A percentile compares a stretch with the other conserved stretches of the same genome.
These are phyloP conservation scores for Amphicarpaea edgeworthii DNA, from an alignment of 306 rosid species.

Conservation along the genomic window DNA sequence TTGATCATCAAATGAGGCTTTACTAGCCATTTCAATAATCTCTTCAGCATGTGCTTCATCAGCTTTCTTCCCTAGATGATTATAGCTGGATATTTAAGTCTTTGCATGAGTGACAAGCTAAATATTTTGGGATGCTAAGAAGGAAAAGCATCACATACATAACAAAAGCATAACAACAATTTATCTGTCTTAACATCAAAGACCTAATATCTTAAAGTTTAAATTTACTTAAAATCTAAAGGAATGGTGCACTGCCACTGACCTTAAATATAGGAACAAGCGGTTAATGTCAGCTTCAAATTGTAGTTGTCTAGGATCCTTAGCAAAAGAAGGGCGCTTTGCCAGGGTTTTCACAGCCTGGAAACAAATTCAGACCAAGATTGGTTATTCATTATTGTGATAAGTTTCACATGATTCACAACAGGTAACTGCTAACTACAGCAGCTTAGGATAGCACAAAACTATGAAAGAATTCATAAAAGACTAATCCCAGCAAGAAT, in stretches of 20 bases:
- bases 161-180: conserved; percentile 11
- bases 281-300: conserved; percentile 87
- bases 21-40: conserved; percentile 77
- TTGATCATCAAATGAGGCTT: conserved; percentile 76
- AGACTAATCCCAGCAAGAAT: background rate
- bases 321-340: conserved; percentile 63
- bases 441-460: conserved; percentile 18
- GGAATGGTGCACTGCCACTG: background rate
- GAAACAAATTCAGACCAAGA: conserved; percentile 35
- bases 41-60: conserved; percentile 71
- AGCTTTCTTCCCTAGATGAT: conserved; percentile 72
- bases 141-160: conserved; percentile 18
- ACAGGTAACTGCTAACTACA: background rate
- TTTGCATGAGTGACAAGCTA: conserved; percentile 54
- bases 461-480: background rate
- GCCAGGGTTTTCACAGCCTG: conserved; percentile 76
- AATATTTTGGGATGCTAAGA: conserved; percentile 29
- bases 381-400: background rate
- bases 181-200: background rate
- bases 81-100: conserved; percentile 69
- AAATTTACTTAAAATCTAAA: conserved; percentile 20
- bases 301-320: conserved; percentile 79
- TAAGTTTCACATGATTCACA: conserved; percentile 25
- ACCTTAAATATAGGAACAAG: conserved; percentile 87
- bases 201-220: conserved; percentile 1